Evolutionary conservation across 257 asterid species (phyloP).

Genomic region (Solanum clarkiae): DNA sequence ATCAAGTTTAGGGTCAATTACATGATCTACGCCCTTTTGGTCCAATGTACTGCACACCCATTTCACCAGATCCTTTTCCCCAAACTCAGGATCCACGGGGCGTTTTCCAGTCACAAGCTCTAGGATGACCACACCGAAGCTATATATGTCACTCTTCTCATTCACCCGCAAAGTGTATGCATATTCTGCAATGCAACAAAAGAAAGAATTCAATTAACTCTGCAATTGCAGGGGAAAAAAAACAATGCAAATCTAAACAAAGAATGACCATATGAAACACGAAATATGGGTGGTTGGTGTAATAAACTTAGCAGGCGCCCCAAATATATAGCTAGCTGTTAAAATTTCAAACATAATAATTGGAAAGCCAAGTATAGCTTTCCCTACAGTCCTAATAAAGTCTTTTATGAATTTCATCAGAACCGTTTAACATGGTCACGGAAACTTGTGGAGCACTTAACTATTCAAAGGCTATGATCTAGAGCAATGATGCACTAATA

Average conservation of each 20-base stretch:
- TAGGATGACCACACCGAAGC: conserved; percentile 80
- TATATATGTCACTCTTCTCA: conserved; percentile 90
- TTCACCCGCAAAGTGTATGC: conserved; percentile 89
- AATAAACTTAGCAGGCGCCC: neutral
- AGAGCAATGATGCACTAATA: neutral
- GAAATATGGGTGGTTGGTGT: neutral
- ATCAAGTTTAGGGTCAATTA: conserved; percentile 74
- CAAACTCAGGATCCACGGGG: conserved; percentile 80
- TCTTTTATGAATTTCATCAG: neutral
- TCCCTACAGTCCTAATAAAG: neutral
- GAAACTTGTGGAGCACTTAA: neutral
- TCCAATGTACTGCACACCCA: conserved; percentile 87
- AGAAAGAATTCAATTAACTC: neutral
- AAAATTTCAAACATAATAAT: neutral
- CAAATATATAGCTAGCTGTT: neutral
- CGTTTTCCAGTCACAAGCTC: conserved; percentile 69
- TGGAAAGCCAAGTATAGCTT: neutral
- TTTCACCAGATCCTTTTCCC: conserved; percentile 85
- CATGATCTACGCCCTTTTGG: conserved; percentile 68
- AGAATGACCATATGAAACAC: neutral
- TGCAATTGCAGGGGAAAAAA: neutral
- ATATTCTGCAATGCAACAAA: conserved; percentile 42
- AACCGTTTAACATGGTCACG: neutral
- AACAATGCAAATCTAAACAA: neutral
- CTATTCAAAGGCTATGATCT: neutral